Conservation (phyloP, 345 rosid species). For the Brassica napus region DNA sequence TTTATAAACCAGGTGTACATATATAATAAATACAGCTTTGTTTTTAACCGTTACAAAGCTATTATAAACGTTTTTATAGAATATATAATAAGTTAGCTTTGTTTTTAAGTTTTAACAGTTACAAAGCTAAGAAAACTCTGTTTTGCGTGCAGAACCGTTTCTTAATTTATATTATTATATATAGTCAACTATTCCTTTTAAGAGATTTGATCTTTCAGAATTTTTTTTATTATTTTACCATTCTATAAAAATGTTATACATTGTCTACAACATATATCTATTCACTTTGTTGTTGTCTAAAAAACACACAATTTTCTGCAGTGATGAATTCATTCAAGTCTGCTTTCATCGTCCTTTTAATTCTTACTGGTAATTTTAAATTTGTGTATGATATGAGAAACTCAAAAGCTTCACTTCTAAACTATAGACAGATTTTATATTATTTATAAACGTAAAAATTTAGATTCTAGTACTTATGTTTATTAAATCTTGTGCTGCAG, state of each 20-base stretch:
- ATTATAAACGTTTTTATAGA: not conserved
- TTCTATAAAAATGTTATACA: not conserved
- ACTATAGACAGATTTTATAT: not conserved
- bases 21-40: not conserved
- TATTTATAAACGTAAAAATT: not conserved
- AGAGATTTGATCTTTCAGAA: not conserved
- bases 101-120: too few relatives aligned
- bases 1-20: too few relatives aligned
- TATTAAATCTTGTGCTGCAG: not conserved
- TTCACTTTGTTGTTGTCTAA: not conserved
- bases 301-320: not conserved
- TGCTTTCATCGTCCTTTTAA: slow-evolving; percentile 14
- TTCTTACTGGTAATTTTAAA: slow-evolving; percentile 4
- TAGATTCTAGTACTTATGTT: not conserved
- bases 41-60: not conserved
- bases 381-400: not conserved
- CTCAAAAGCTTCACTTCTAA: not conserved
- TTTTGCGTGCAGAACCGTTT: too few relatives aligned
- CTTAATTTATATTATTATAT: too few relatives aligned
- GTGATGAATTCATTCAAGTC: not conserved
- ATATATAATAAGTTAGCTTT: too few relatives aligned
- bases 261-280: not conserved
- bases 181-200: too few relatives aligned
- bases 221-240: not conserved
- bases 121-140: too few relatives aligned